These are phyloP conservation scores for Xylaria hypoxylon DNA, from an alignment of 2,329 filamentous ascomycete genomes.

Conservation along the genomic window DNA sequence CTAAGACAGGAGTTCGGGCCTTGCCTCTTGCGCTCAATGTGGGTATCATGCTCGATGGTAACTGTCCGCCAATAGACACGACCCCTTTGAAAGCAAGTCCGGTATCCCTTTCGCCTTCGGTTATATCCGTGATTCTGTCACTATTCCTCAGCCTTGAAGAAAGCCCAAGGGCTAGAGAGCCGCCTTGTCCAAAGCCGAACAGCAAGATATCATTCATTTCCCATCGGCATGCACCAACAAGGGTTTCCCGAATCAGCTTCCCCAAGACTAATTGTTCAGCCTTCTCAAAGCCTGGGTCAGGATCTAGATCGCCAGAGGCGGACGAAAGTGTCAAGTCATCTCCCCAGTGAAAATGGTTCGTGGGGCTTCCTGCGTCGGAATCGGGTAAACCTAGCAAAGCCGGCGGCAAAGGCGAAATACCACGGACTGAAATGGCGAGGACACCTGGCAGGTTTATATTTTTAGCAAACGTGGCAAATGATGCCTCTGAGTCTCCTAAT, in stretches of 20 bases:
- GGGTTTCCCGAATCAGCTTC: constrained; percentile 62
- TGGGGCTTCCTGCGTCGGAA: constrained; percentile 40
- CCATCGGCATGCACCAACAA: constrained; percentile 71
- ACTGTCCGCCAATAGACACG: constrained; percentile 70
- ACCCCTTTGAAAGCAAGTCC: constrained; percentile 63
- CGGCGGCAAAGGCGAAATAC: constrained; percentile 75
- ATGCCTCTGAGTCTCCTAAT: constrained; percentile 77
- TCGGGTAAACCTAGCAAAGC: constrained; percentile 65
- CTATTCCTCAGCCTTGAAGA: constrained; percentile 59
- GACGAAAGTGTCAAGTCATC: constrained; percentile 70
- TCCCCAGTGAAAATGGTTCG: constrained; percentile 71
- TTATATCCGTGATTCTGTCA: constrained; percentile 53
- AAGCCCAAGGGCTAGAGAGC: constrained; percentile 69
- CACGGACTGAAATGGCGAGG: constrained; percentile 78
- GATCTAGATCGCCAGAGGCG: constrained; percentile 65
- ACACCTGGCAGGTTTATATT: constrained; percentile 81
- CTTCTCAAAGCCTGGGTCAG: constrained; percentile 70
- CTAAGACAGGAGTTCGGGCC: constrained; percentile 71
- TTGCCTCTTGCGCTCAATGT: constrained; percentile 62
- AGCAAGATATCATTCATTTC: constrained; percentile 68
- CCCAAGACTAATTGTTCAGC: constrained; percentile 61
- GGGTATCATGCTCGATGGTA: constrained; percentile 65
- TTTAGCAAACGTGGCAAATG: constrained; percentile 76
- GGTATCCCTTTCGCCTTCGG: constrained; percentile 24
- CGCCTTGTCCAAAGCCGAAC: constrained; percentile 76